These are phyloP conservation scores for Penicillium brasilianum DNA, from an alignment of 2,329 filamentous ascomycete genomes.

Conservation along the genomic window DNA sequence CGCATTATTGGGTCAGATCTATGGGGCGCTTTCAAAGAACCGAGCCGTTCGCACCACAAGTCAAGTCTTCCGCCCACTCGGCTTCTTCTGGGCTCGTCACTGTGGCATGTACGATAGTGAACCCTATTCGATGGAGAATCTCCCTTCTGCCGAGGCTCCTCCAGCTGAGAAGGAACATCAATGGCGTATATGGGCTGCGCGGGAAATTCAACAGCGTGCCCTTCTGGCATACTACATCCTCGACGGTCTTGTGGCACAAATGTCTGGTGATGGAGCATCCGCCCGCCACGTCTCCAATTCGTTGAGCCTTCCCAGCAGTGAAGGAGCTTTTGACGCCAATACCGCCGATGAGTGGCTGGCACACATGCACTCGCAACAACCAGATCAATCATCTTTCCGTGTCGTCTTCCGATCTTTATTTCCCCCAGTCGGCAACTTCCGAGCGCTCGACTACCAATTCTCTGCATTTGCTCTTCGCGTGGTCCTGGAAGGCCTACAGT, in stretches of 20 bases:
- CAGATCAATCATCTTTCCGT: slow-evolving; percentile 46
- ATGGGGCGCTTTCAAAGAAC: slow-evolving; percentile 52
- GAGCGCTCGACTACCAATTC: slow-evolving; percentile 39
- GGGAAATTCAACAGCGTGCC: slow-evolving; percentile 53
- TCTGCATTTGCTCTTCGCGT: slow-evolving; percentile 51
- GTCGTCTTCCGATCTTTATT: slow-evolving; percentile 50
- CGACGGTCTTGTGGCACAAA: slow-evolving; percentile 52
- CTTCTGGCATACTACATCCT: slow-evolving; percentile 53
- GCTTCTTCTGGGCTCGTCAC: slow-evolving; percentile 54
- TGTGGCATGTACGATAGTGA: slow-evolving; percentile 51
- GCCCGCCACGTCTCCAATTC: slow-evolving; percentile 51
- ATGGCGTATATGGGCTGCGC: slow-evolving; percentile 51
- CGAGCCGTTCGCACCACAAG: slow-evolving; percentile 50
- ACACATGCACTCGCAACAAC: slow-evolving; percentile 40
- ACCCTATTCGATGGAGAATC: slow-evolving; percentile 38
- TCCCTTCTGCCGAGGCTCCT: slow-evolving; percentile 42
- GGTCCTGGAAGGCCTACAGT: slow-evolving; percentile 52
- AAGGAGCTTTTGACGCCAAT: slow-evolving; percentile 48
- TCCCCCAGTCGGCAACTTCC: slow-evolving; percentile 37
- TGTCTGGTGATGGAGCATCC: slow-evolving; percentile 50
- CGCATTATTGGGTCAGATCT: slow-evolving; percentile 51
- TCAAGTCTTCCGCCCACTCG: slow-evolving; percentile 52
- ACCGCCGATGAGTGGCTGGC: slow-evolving; percentile 50
- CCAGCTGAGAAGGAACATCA: slow-evolving; percentile 45
- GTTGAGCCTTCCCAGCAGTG: slow-evolving; percentile 47